Evolutionary conservation across 305 asterid species (phyloP).

Genomic region (Fraxinus velutina): DNA sequence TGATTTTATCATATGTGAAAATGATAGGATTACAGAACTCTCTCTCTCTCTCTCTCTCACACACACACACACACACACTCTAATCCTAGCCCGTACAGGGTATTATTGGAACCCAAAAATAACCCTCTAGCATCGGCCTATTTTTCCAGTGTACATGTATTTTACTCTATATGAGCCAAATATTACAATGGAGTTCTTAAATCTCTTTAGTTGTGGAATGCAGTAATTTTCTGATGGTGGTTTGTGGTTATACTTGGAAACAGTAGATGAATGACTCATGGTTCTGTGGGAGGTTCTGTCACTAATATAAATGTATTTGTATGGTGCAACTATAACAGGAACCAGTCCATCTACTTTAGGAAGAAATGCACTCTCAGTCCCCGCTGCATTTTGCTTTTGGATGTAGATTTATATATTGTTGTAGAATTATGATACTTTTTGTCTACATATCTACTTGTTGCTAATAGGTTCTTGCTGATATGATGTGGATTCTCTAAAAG

Average conservation of each 20-base stretch:
- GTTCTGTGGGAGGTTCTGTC: not conserved
- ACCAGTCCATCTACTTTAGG: not conserved
- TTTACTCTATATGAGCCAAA: not conserved
- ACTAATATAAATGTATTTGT: not conserved
- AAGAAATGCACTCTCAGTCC: not conserved
- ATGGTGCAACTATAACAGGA: not conserved
- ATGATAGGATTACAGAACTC: not conserved
- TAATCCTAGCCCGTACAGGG: not conserved
- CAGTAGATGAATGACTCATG: not conserved
- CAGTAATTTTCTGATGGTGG: not conserved
- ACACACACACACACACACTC: too few species aligned
- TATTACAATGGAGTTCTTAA: not conserved
- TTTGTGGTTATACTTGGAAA: not conserved
- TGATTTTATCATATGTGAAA: not conserved
- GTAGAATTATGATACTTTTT: not conserved
- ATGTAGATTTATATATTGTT: not conserved
- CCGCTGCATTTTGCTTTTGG: not conserved
- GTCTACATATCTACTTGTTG: not conserved
- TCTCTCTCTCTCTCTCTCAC: not conserved
- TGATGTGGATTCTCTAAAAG: not conserved
- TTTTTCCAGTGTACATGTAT: not conserved
- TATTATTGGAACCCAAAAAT: not conserved
- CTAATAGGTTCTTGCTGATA: not conserved
- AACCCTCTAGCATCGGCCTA: not conserved
- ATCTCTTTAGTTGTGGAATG: not conserved